phyloP scores from a whole-genome alignment of 2,329 filamentous ascomycete genomes.

The Xylaria sp. region DNA sequence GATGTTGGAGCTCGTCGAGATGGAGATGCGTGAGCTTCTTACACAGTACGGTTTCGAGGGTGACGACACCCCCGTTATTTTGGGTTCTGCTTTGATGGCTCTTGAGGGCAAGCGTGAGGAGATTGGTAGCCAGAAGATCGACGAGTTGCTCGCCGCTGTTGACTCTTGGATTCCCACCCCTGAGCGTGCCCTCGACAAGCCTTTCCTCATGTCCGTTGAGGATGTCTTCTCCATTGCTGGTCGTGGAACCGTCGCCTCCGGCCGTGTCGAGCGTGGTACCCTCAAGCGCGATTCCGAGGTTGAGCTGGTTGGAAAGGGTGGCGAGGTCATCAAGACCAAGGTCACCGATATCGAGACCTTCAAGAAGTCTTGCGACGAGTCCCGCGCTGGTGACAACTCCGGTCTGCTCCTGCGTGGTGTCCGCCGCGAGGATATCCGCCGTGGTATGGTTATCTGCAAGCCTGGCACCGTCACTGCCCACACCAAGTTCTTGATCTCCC shows the following conservation, averaged over 20 bases:
- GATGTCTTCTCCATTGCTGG: slow-evolving; percentile 86
- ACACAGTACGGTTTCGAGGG: slow-evolving; percentile 93
- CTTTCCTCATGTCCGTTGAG: slow-evolving; percentile 98
- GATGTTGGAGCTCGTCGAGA: slow-evolving; percentile 99
- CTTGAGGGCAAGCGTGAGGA: slow-evolving; percentile 82
- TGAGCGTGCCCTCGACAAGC: slow-evolving; percentile 90
- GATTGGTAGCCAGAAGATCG: slow-evolving; percentile 81
- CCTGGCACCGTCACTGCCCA: slow-evolving; percentile 82
- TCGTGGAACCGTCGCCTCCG: slow-evolving; percentile 93
- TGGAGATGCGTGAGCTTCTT: slow-evolving; percentile 99
- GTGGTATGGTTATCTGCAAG: slow-evolving; percentile 88
- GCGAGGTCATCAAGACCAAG: slow-evolving; percentile 88
- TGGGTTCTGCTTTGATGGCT: slow-evolving; percentile 94
- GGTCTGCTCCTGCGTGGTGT: slow-evolving; percentile 93
- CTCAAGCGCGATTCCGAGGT: slow-evolving; percentile 93
- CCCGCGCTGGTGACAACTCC: slow-evolving; percentile 94
- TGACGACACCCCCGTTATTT: slow-evolving; percentile 93
- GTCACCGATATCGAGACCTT: slow-evolving; percentile 99
- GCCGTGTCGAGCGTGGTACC: slow-evolving; percentile 91
- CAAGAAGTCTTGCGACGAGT: slow-evolving; percentile 98
- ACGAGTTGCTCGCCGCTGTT: slow-evolving; percentile 83
- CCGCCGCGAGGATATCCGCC: slow-evolving; percentile 87
- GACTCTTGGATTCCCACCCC: slow-evolving; percentile 97
- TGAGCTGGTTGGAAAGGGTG: slow-evolving; percentile 85
- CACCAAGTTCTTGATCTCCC: slow-evolving; percentile 86